Conservation (phyloP, 1,284 basidiomycete species). For the Mycena citricolor region DNA sequence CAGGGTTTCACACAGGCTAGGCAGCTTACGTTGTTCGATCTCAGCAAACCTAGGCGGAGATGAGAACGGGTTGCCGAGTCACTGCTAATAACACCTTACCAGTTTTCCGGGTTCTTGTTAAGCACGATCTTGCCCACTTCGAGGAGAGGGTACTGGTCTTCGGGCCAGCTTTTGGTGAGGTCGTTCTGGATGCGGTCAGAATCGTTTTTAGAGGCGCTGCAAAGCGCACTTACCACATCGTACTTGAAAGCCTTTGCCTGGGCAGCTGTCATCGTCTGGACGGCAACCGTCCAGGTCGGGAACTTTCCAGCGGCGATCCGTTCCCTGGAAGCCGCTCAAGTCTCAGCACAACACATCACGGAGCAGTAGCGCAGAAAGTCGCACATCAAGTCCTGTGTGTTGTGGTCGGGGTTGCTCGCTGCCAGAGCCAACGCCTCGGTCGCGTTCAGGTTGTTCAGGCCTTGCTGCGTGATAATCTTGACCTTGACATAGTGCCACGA, state of each 20-base stretch:
- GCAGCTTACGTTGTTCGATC: conserved; percentile 32
- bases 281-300: conserved; percentile 54
- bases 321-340: no score
- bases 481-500: conserved; percentile 71
- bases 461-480: conserved; percentile 63
- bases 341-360: not conserved
- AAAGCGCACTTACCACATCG: conserved; percentile 13
- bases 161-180: conserved; percentile 20
- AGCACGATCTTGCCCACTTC: conserved; percentile 17
- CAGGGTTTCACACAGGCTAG: not conserved
- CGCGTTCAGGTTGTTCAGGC: conserved; percentile 45
- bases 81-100: conserved; percentile 4
- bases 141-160: conserved; percentile 16
- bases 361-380: not conserved
- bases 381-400: conserved; percentile 50
- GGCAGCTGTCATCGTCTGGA: conserved; percentile 60
- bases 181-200: conserved; percentile 13
- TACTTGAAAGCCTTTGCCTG: conserved; percentile 47
- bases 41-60: conserved; percentile 27
- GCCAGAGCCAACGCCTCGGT: conserved; percentile 11
- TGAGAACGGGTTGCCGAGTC: not conserved
- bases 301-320: conserved; percentile 50
- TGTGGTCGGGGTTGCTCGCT: conserved; percentile 62
- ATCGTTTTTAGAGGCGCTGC: not conserved
- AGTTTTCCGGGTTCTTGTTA: conserved; percentile 21